phyloP scores from a whole-genome alignment of 2,329 filamentous ascomycete genomes.

The Didymella pinodella region DNA sequence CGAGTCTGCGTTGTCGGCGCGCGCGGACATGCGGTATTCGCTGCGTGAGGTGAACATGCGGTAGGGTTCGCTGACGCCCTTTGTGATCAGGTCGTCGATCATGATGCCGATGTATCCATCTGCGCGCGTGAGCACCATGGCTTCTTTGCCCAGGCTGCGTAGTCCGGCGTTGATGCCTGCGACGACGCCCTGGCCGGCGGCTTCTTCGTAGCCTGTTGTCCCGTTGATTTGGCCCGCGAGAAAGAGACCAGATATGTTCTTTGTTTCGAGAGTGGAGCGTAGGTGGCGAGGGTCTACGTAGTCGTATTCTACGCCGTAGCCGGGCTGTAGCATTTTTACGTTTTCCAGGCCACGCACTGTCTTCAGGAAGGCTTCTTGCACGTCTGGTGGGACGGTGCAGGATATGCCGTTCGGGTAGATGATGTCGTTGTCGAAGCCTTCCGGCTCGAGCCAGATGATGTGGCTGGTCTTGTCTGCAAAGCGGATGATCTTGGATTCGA shows the following conservation, averaged over 20 bases:
- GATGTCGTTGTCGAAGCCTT: conserved; percentile 88
- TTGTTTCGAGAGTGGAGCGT: conserved; percentile 90
- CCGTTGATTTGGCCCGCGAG: conserved; percentile 98
- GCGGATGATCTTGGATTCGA: conserved; percentile 91
- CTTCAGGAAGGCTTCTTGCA: conserved; percentile 83
- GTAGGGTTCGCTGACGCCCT: conserved; percentile 96
- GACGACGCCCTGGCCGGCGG: conserved; percentile 88
- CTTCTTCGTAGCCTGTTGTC: conserved; percentile 97
- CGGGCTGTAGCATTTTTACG: conserved; percentile 89
- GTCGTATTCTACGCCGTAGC: conserved; percentile 98
- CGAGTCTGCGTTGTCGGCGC: conserved; percentile 92
- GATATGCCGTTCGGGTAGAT: conserved; percentile 97
- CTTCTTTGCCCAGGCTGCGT: conserved; percentile 70
- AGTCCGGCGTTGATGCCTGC: conserved; percentile 94
- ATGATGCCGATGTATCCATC: conserved; percentile 98
- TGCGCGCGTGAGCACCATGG: conserved; percentile 75
- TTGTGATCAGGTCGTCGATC: conserved; percentile 97
- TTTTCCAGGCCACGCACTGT: conserved; percentile 89
- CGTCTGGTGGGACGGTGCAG: conserved; percentile 92
- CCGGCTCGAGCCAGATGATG: conserved; percentile 95
- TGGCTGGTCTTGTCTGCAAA: conserved; percentile 83
- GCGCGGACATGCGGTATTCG: conserved; percentile 91
- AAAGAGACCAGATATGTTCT: conserved; percentile 86
- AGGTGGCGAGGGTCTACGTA: conserved; percentile 94
- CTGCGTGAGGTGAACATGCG: conserved; percentile 97